Evolutionary conservation across 305 asterid species (phyloP).

Genomic region (Solanum chacoense): DNA sequence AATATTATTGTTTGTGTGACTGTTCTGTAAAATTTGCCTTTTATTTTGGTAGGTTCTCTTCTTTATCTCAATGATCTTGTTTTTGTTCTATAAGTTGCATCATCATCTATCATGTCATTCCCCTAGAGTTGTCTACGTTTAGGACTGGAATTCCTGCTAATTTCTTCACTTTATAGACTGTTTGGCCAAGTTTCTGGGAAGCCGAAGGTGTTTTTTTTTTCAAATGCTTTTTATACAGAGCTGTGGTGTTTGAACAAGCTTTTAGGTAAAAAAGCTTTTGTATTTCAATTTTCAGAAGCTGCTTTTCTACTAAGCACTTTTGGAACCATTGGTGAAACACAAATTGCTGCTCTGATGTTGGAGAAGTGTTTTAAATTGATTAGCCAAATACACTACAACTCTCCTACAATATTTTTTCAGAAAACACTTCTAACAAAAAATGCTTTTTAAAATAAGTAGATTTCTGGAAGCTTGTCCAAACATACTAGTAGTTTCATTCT

Average conservation of each 20-base stretch:
- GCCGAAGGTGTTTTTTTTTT: background rate
- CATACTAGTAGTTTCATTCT: background rate
- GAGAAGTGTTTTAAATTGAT: background rate
- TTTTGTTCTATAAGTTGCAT: background rate
- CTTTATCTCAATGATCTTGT: background rate
- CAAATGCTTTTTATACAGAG: background rate
- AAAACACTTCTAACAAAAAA: background rate
- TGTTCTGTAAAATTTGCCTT: background rate
- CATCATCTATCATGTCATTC: background rate
- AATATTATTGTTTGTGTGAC: background rate
- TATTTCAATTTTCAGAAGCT: background rate
- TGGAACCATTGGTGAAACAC: background rate
- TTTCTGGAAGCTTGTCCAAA: background rate
- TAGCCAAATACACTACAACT: background rate
- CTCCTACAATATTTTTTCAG: background rate
- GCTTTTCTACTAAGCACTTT: background rate
- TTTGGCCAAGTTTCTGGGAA: background rate
- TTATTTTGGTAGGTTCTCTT: background rate
- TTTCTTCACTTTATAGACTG: background rate
- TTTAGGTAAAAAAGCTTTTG: background rate
- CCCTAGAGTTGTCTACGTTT: background rate
- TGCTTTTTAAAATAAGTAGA: background rate
- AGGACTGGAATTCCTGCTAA: background rate
- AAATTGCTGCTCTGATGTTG: background rate
- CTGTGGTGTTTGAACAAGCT: background rate